Percentiles rank a stretch among this genome's conserved stretches.
Conservation (phyloP, 495 filamentous ascomycete species). For the Aspergillus bertholletiae region DNA sequence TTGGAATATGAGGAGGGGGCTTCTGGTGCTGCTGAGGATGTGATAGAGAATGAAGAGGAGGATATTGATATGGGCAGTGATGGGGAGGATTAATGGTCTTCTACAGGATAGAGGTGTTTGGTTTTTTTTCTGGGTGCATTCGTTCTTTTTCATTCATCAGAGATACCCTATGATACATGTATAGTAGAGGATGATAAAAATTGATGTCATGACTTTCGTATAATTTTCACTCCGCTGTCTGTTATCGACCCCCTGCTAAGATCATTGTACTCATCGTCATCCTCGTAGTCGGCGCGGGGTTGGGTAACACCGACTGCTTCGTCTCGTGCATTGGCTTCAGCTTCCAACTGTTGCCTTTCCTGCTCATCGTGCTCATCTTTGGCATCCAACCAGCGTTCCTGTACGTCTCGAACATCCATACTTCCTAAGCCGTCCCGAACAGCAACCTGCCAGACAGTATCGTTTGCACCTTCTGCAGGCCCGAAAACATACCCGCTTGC, state of each 20-base stretch:
- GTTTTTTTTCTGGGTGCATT: background rate
- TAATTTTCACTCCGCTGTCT: conserved; percentile 45
- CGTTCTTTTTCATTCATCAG: conserved; percentile 18
- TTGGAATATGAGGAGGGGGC: conserved; percentile 14
- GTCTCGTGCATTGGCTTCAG: conserved; percentile 46
- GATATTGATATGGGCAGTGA: conserved; percentile 47
- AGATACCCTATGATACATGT: conserved; percentile 41
- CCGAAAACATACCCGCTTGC: conserved; percentile 94
- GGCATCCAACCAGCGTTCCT: conserved; percentile 90
- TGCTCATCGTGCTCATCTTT: conserved; percentile 84
- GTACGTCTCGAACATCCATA: conserved; percentile 81
- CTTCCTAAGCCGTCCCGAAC: conserved; percentile 79
- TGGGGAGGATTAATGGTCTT: conserved; percentile 26
- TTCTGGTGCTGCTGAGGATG: conserved; percentile 15
- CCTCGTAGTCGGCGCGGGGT: conserved; percentile 22
- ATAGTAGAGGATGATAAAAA: conserved; percentile 2
- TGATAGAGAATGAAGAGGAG: conserved; percentile 40
- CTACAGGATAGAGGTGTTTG: background rate
- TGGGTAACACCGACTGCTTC: conserved; percentile 13
- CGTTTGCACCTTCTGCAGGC: conserved; percentile 84
- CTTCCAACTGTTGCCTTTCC: conserved; percentile 70
- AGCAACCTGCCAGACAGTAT: conserved; percentile 89
- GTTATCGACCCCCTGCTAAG: conserved; percentile 28
- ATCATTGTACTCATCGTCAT: conserved; percentile 31
- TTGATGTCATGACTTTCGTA: conserved; percentile 35